A percentile compares a stretch with the other conserved stretches of the same genome.
These are phyloP conservation scores for Mycosphaerelloides madeirae DNA, from an alignment of 2,329 filamentous ascomycete genomes.

Conservation along the genomic window DNA sequence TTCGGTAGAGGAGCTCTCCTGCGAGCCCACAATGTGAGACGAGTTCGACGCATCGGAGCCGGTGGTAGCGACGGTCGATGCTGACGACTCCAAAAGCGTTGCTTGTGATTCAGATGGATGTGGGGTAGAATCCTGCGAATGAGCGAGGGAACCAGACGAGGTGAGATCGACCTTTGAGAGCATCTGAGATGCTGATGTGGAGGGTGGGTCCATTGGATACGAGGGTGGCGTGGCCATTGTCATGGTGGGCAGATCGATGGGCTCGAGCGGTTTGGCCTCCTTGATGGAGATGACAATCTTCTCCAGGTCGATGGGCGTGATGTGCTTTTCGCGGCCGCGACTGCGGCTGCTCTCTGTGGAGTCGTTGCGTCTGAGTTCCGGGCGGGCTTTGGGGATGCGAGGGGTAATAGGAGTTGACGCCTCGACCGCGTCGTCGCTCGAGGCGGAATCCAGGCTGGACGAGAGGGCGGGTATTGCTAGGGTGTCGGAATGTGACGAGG, in stretches of 20 bases:
- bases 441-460: slow-evolving; percentile 42
- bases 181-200: slow-evolving; percentile 26
- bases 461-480: slow-evolving; percentile 40
- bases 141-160: slow-evolving; percentile 25
- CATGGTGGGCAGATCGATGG: slow-evolving; percentile 44
- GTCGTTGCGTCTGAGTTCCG: slow-evolving; percentile 66
- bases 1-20: slow-evolving; percentile 61
- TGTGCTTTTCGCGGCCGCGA: slow-evolving; percentile 74
- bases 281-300: slow-evolving; percentile 93
- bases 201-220: slow-evolving; percentile 13
- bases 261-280: slow-evolving; percentile 67
- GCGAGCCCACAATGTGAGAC: slow-evolving; percentile 44
- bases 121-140: slow-evolving; percentile 35
- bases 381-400: slow-evolving; percentile 51
- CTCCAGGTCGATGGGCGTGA: slow-evolving; percentile 86
- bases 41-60: slow-evolving; percentile 35
- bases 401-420: slow-evolving; percentile 48
- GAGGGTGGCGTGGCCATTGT: slow-evolving; percentile 16
- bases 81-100: slow-evolving; percentile 50
- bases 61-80: slow-evolving; percentile 50
- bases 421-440: slow-evolving; percentile 42
- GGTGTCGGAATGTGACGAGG: slow-evolving; percentile 3
- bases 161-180: slow-evolving; percentile 31
- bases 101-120: slow-evolving; percentile 17
- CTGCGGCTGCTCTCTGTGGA: slow-evolving; percentile 62